Evolutionary conservation across 1,139 yeast species (phyloP), one percentile per base, ranked within the genome.

Genomic region (Pneumocystis canis): DNA sequence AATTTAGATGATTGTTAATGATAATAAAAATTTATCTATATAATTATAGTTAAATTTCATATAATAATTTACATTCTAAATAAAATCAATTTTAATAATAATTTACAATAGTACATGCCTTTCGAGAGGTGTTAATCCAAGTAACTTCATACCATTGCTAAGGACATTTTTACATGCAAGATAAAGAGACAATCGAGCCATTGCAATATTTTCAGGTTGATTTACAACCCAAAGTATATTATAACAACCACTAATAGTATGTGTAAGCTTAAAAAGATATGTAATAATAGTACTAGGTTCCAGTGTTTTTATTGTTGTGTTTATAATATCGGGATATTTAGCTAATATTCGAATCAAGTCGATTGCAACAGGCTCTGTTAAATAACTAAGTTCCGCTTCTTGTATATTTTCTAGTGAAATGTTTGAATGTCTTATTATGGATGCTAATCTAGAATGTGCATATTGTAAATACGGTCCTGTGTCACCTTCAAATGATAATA

Each of bases 381-480:
- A 82, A 68, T 89, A 77, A 32, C 83, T 79, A 72, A 81, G 80
- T 74, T 92, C 84, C 63, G 96, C 96, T 64, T 79, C 78, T 58
- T 60, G n/a, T 28, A 67, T 60, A n/a, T 66, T 63, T n/a, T 63
- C 67, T 54, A 60, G 64, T 25, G 67, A 32, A 63, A 66, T 61
- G 18, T 72, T 76, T 32, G 95, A 83, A 70, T 88, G 89, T 79
- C 98, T 87, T 77, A 89, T 92, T 71, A 92, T 90, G 2, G 97
- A 90, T 77, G 94, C 83, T 74, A 92, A 83, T 77, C 99, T 88
- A 58, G 98, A 89, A 77, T 92, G 99, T 61, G 99, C 98, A 73
- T 92, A 92, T 77, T 92, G 98, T 75, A 92, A 82, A 78, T 94
- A 92, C 66, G 99, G 98, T 73, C 99, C 99, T 66, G 99, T 92